A percentile compares a stretch with the other conserved stretches of the same genome.
These are phyloP conservation scores for Spathaspora hagerdaliae DNA, from an alignment of 805 yeast genomes.

Conservation along the genomic window DNA sequence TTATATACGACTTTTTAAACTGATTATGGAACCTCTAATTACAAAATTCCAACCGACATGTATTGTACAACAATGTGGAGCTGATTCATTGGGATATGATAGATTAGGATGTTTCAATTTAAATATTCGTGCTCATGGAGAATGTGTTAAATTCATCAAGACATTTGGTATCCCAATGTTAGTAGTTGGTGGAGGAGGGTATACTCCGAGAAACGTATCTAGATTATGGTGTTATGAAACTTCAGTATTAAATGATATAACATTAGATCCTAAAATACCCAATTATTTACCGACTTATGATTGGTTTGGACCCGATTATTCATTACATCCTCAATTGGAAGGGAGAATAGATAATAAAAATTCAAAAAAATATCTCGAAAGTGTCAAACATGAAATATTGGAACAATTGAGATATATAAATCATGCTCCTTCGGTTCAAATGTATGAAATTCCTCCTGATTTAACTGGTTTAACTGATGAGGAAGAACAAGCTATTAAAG, in stretches of 20 bases:
- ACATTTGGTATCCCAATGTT: constrained; percentile 87
- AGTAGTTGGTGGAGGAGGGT: constrained; percentile 97
- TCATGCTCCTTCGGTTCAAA: constrained; percentile 92
- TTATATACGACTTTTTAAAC: constrained; percentile 70
- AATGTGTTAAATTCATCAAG: constrained; percentile 86
- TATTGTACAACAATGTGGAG: constrained; percentile 95
- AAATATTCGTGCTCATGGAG: constrained; percentile 91
- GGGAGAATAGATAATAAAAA: constrained; percentile 78
- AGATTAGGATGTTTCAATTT: constrained; percentile 91
- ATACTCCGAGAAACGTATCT: constrained; percentile 92
- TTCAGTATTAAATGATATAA: constrained; percentile 64
- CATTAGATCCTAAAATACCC: constrained; percentile 48
- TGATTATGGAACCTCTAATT: constrained; percentile 86
- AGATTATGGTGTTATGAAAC: constrained; percentile 97
- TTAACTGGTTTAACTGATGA: constrained; percentile 40
- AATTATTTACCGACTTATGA: constrained; percentile 69
- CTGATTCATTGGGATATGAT: constrained; percentile 92
- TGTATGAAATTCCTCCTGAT: constrained; percentile 84
- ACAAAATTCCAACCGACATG: constrained; percentile 90
- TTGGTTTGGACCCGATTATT: constrained; percentile 87
- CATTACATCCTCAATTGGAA: constrained; percentile 69
- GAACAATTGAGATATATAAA: constrained; percentile 79
- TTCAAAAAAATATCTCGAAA: constrained; percentile 76
- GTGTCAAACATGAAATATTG: constrained; percentile 66
- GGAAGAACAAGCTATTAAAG: constrained; percentile 35